Percentiles rank a stretch among this genome's conserved stretches.
phyloP scores from a whole-genome alignment of 2,329 filamentous ascomycete genomes.

The Ophiosphaerella narmari region DNA sequence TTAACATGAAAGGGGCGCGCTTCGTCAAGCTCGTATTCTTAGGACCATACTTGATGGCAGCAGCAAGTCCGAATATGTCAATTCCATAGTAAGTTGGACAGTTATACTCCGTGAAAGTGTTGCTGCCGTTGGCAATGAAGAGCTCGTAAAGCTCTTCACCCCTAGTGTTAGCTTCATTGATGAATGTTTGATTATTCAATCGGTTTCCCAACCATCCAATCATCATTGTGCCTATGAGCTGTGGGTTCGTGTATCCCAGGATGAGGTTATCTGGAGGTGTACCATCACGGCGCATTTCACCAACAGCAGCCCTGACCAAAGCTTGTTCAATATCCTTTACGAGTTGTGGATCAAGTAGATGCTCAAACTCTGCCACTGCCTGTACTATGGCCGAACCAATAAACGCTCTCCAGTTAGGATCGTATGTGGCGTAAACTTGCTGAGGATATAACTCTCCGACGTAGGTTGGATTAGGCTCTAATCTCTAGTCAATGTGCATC shows the following conservation, averaged over 20 bases:
- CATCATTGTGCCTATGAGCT: slow-evolving; percentile 48
- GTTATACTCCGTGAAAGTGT: slow-evolving; percentile 49
- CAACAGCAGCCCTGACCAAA: slow-evolving; percentile 45
- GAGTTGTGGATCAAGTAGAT: slow-evolving; percentile 37
- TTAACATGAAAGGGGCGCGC: slow-evolving; percentile 36
- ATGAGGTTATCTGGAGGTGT: slow-evolving; percentile 50
- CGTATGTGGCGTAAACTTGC: slow-evolving; percentile 29
- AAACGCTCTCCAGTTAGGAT: slow-evolving; percentile 48
- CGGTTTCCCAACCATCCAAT: slow-evolving; percentile 51
- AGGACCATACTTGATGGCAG: slow-evolving; percentile 47
- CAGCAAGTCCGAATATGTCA: slow-evolving; percentile 48
- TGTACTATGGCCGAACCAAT: slow-evolving; percentile 46
- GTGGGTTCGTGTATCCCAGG: slow-evolving; percentile 50
- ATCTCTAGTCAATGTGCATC: background rate
- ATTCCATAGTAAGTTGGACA: slow-evolving; percentile 51
- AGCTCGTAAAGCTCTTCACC: slow-evolving; percentile 29
- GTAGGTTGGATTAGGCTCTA: slow-evolving; percentile 40
- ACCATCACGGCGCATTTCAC: slow-evolving; percentile 50
- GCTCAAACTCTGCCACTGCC: slow-evolving; percentile 42
- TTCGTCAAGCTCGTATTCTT: slow-evolving; percentile 34
- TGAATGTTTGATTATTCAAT: slow-evolving; percentile 43
- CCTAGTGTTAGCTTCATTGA: slow-evolving; percentile 45
- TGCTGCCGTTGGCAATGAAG: slow-evolving; percentile 33
- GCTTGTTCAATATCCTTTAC: slow-evolving; percentile 45
- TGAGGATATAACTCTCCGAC: slow-evolving; percentile 38